phyloP scores from a whole-genome alignment of 2,329 filamentous ascomycete species.

The Pezicula rhizophila region DNA sequence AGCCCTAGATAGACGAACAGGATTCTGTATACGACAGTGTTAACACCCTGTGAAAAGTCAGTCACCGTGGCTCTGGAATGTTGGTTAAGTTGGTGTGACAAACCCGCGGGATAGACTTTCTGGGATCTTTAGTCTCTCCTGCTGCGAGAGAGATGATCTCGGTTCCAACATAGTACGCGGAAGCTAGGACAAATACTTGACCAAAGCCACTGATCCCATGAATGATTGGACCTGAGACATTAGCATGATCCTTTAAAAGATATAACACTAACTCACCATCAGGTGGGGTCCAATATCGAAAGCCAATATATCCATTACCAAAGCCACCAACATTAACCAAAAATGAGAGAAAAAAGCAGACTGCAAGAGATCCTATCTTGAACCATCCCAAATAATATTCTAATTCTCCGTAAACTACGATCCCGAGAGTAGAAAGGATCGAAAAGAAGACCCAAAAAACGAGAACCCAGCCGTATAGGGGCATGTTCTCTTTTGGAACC shows the following conservation, averaged over 20 bases:
- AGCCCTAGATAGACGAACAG: constrained; percentile 39
- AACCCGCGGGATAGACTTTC: constrained; percentile 31
- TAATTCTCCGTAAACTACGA: constrained; percentile 8
- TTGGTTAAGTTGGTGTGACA: neutral
- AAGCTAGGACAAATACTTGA: constrained; percentile 17
- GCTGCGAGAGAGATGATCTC: constrained; percentile 18
- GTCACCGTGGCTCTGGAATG: too few species aligned
- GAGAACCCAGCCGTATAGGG: constrained; percentile 7
- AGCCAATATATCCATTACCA: constrained; percentile 9
- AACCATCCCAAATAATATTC: constrained; percentile 10
- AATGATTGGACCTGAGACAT: constrained; percentile 10
- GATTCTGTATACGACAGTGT: constrained; percentile 21
- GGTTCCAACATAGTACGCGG: constrained; percentile 21
- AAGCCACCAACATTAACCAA: constrained; percentile 9
- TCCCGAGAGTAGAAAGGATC: constrained; percentile 4
- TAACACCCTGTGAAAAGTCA: constrained; percentile 11
- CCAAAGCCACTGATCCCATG: constrained; percentile 20
- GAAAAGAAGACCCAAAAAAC: constrained; percentile 10
- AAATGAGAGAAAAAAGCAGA: constrained; percentile 10
- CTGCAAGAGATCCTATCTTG: constrained; percentile 5
- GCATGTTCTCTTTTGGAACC: constrained; percentile 15
- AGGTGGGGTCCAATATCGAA: constrained; percentile 8
- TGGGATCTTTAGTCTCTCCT: constrained; percentile 34
- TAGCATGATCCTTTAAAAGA: neutral
- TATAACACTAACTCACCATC: constrained; percentile 8